Evolutionary conservation across 176 grass and related monocot genomes (phyloP), one percentile per base, ranked within the genome.

Genomic region (Cenchrus americanus): DNA sequence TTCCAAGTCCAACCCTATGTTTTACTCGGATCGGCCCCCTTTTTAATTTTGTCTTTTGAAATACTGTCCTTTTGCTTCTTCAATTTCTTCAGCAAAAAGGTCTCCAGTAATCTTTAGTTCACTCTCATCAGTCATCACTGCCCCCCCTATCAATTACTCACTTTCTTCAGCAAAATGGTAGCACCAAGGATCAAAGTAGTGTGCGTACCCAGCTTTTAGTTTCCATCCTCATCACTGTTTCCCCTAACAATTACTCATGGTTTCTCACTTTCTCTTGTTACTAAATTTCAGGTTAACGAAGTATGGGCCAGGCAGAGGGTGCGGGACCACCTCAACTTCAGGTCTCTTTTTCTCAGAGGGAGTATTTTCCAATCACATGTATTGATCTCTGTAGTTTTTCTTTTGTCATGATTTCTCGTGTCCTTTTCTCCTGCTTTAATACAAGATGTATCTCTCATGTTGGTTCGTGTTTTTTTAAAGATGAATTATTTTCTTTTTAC

Each of bases 281-380:
- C 74, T 80, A 37, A 59, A 44, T 62, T 77, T 77, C 57, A 80
- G 78, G 19, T 68, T 54, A 68, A 41, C 48, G 9, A 23, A 42
- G 62, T 17, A 80, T 68, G 63, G 41, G 18, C 12, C 13, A 68
- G 40, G 21, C 78, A 42, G 63, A 80, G 63, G 50, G 13, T 42
- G 63, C 6, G 24, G 78, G 27, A 19, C 48, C 63, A 48, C 63
- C 78, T 42, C 30, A 68, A 8, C 63, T 67, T 14, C 51, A 68
- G 63, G 63, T 55, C 19, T 26, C 55, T 15, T 1, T 8, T 10
- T 19, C 54, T 11, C 12, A 10, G 37, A 57, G 24, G 47, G 27
- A 30, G 9, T n/a, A 58, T n/a, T n/a, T 10, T 58, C 41, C 0
- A 70, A 47, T 26, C 43, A 7, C 4, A 5, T 49, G 43, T 26